phyloP scores from a whole-genome alignment of 2,329 filamentous ascomycete genomes.

The Hymenoscyphus scutula region DNA sequence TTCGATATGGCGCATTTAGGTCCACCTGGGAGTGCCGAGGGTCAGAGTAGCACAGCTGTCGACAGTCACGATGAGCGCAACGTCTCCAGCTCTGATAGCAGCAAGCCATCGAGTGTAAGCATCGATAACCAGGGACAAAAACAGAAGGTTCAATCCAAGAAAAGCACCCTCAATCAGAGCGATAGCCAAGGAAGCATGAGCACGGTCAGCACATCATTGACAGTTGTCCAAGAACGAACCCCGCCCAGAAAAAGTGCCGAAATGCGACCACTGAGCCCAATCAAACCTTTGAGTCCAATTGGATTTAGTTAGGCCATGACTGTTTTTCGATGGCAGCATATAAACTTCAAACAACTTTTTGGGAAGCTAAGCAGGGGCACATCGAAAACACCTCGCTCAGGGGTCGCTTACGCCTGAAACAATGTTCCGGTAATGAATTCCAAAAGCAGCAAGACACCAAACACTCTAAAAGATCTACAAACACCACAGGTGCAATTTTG shows the following conservation, averaged over 20 bases:
- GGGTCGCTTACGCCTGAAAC: constrained; percentile 2
- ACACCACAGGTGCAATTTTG: not conserved
- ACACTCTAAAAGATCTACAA: constrained; percentile 2
- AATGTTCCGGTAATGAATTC: not conserved
- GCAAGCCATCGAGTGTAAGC: constrained; percentile 46
- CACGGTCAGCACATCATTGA: constrained; percentile 31
- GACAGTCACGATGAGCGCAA: constrained; percentile 51
- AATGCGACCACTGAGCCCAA: constrained; percentile 56
- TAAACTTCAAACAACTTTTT: not conserved
- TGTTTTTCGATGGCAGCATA: not conserved
- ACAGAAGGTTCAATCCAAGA: constrained; percentile 38
- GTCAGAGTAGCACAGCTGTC: constrained; percentile 33
- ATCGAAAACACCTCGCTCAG: not conserved
- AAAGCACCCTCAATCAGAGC: constrained; percentile 44
- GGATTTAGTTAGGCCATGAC: constrained; percentile 42
- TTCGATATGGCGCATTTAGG: constrained; percentile 59
- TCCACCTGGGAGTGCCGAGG: constrained; percentile 43
- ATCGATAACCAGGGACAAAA: constrained; percentile 26
- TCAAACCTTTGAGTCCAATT: constrained; percentile 63
- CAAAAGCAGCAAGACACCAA: constrained; percentile 1
- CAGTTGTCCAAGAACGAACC: constrained; percentile 25
- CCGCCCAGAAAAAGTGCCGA: constrained; percentile 26
- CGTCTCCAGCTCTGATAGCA: constrained; percentile 64
- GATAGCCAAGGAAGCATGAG: constrained; percentile 45
- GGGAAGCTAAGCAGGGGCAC: not conserved